phyloP scores from a whole-genome alignment of 306 rosid genomes.

The Amphicarpaea edgeworthii region DNA sequence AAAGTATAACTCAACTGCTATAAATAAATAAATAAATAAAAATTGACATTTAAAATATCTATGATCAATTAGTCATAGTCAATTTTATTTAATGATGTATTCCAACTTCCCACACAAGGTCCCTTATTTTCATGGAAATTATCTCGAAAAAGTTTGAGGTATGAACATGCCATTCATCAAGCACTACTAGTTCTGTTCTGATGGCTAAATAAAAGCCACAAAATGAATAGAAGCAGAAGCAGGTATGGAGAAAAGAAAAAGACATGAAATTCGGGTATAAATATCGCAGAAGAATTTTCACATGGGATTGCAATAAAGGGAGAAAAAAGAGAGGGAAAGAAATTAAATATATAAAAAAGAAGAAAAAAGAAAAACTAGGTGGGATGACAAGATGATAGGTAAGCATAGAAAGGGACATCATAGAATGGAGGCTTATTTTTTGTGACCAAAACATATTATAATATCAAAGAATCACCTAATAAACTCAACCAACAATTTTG shows the following conservation, averaged over 20 bases:
- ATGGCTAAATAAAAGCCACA: background rate
- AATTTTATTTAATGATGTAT: constrained; percentile 5
- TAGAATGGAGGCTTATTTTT: constrained; percentile 28
- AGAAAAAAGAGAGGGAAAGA: constrained; percentile 33
- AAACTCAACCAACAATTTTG: constrained; percentile 57
- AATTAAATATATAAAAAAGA: constrained; percentile 5
- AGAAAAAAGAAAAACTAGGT: constrained; percentile 14
- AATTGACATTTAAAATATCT: background rate
- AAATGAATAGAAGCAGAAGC: background rate
- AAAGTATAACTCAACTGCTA: background rate
- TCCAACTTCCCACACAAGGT: background rate
- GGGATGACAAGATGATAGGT: constrained; percentile 36
- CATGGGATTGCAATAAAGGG: constrained; percentile 31
- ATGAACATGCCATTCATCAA: background rate
- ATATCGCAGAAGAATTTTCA: constrained; percentile 45
- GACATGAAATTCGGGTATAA: constrained; percentile 20
- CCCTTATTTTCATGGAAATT: constrained; percentile 30
- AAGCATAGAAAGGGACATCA: constrained; percentile 46
- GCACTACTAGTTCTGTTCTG: background rate
- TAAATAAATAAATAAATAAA: background rate
- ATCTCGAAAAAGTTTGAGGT: constrained; percentile 1
- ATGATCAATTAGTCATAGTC: background rate
- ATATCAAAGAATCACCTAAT: constrained; percentile 28
- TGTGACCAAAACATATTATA: constrained; percentile 8
- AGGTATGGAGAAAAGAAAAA: background rate